Evolutionary conservation across 371 early-diverging fungal genomes (phyloP).

Genomic region (Mortierella sp.): DNA sequence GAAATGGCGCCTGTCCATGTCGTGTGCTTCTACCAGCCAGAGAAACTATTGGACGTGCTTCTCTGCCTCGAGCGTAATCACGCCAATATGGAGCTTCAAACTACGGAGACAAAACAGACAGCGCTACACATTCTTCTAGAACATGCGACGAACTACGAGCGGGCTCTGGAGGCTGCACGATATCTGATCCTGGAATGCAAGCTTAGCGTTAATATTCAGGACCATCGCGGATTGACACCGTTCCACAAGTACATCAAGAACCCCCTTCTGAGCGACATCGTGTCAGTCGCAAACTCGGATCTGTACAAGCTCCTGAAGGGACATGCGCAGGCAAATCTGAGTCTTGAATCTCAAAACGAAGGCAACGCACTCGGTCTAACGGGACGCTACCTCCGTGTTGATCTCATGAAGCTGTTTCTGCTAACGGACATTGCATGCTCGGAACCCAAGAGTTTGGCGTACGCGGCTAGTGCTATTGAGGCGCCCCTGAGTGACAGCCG

Average conservation of each 20-base stretch:
- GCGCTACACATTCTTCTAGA: conserved; percentile 50
- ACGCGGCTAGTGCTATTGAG: conserved; percentile 40
- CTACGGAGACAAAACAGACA: conserved; percentile 36
- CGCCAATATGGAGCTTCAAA: conserved; percentile 37
- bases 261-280: conserved; percentile 38
- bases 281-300: conserved; percentile 46
- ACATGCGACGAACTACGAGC: conserved; percentile 36
- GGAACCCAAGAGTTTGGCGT: conserved; percentile 39
- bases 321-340: conserved; percentile 33
- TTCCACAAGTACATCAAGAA: conserved; percentile 54
- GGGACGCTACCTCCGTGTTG: conserved; percentile 47
- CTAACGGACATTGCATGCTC: conserved; percentile 45
- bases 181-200: conserved; percentile 41
- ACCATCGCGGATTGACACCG: conserved; percentile 47
- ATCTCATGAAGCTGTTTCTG: conserved; percentile 46
- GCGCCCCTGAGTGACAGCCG: conserved; percentile 46
- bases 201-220: conserved; percentile 43
- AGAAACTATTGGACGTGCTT: conserved; percentile 37
- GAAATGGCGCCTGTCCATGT: conserved; percentile 43
- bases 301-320: conserved; percentile 45
- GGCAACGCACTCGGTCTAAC: conserved; percentile 49
- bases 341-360: conserved; percentile 37
- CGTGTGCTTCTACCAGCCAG: conserved; percentile 48
- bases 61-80: conserved; percentile 38
- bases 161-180: conserved; percentile 35